Evolutionary conservation across 2,329 filamentous ascomycete genomes (phyloP).

Genomic region (Colletotrichum abscissum): DNA sequence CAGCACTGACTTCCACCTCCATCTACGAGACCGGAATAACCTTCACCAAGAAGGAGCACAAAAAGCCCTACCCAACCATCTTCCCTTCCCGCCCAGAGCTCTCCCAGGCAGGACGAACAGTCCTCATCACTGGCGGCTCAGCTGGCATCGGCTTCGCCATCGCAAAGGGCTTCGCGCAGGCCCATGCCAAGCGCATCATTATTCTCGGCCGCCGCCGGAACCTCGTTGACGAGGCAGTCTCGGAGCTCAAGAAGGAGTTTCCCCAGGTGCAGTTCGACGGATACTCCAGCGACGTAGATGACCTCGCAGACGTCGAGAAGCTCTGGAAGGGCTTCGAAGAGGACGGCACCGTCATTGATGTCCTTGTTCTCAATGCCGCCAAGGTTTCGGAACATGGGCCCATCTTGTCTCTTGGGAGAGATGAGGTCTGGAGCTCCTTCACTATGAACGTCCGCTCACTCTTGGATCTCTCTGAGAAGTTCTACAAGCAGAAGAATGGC

Average conservation of each 20-base stretch:
- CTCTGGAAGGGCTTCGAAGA: constrained; percentile 23
- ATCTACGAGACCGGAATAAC: constrained; percentile 32
- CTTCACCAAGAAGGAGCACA: constrained; percentile 47
- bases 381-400: not conserved
- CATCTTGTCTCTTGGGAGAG: constrained; percentile 25
- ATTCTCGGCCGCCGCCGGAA: constrained; percentile 50
- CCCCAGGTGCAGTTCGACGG: not conserved
- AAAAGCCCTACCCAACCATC: constrained; percentile 49
- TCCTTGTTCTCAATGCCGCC: constrained; percentile 44
- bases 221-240: constrained; percentile 44
- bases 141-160: constrained; percentile 74
- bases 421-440: constrained; percentile 30
- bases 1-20: constrained; percentile 47
- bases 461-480: constrained; percentile 34
- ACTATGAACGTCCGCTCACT: constrained; percentile 33
- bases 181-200: constrained; percentile 50
- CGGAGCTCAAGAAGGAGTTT: constrained; percentile 34
- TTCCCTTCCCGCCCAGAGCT: constrained; percentile 49
- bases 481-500: constrained; percentile 47
- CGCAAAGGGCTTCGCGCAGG: constrained; percentile 64
- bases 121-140: constrained; percentile 76
- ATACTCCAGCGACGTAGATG: not conserved
- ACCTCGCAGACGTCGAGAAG: not conserved
- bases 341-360: constrained; percentile 40
- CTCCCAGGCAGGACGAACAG: constrained; percentile 57